Evolutionary conservation across 768 basidiomycete genomes (phyloP).

Genomic region (Daedaleopsis nitida): DNA sequence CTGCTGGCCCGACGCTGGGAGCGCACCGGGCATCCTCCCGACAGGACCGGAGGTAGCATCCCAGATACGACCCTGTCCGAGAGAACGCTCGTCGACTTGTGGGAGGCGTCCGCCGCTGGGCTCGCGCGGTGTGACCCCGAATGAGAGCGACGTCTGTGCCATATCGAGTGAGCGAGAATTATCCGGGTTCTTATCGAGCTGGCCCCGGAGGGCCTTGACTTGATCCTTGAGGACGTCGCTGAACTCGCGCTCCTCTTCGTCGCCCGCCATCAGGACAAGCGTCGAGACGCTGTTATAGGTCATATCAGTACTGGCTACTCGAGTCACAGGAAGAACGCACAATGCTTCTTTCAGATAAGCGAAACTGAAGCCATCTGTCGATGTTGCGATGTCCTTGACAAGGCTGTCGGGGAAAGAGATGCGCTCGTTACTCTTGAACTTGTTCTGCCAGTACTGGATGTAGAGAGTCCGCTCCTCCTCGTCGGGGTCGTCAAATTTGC

Average conservation of each 20-base stretch:
- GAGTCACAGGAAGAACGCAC: slow-evolving; percentile 47
- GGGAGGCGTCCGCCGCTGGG: background rate
- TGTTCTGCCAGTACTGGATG: slow-evolving; percentile 78
- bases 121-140: background rate
- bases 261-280: slow-evolving; percentile 63
- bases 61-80: slow-evolving; percentile 24
- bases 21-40: slow-evolving; percentile 26
- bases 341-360: slow-evolving; percentile 90
- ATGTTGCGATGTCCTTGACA: slow-evolving; percentile 56
- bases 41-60: slow-evolving; percentile 13
- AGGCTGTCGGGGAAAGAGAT: slow-evolving; percentile 71
- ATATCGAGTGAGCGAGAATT: background rate
- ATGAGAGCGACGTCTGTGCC: background rate
- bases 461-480: slow-evolving; percentile 66
- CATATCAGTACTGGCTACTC: background rate
- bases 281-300: slow-evolving; percentile 60
- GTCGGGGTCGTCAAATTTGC: slow-evolving; percentile 74
- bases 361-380: slow-evolving; percentile 75
- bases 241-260: slow-evolving; percentile 52
- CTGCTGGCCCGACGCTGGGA: slow-evolving; percentile 13
- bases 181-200: slow-evolving; percentile 54
- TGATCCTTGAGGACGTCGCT: slow-evolving; percentile 51
- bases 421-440: slow-evolving; percentile 61
- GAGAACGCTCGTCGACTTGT: slow-evolving; percentile 13
- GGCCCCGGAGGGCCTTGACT: slow-evolving; percentile 63